Percentiles rank a stretch among this genome's conserved stretches.
Evolutionary conservation across 2,329 filamentous ascomycete species (phyloP).

Genomic region (Mariannaea elegans): DNA sequence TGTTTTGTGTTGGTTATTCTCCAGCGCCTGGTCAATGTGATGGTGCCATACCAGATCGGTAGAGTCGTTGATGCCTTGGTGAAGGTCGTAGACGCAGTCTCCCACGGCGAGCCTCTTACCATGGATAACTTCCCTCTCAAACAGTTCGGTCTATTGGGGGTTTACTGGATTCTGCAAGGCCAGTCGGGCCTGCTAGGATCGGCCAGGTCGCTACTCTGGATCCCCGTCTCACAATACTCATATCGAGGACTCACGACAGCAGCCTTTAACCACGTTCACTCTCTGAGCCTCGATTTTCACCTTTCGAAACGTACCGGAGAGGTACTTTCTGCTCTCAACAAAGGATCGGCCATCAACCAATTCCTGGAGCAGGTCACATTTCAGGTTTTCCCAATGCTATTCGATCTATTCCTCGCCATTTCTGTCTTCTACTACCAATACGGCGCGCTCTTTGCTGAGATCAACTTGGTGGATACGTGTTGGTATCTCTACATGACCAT

Average conservation of each 20-base stretch:
- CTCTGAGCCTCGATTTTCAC: slow-evolving; percentile 94
- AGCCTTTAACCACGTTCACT: slow-evolving; percentile 96
- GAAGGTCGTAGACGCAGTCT: slow-evolving; percentile 57
- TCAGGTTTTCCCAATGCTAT: slow-evolving; percentile 91
- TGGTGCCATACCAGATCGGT: slow-evolving; percentile 85
- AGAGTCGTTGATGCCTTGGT: slow-evolving; percentile 79
- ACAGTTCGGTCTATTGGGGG: slow-evolving; percentile 57
- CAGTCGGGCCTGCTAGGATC: slow-evolving; percentile 88
- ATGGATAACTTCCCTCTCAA: slow-evolving; percentile 46
- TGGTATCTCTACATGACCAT: slow-evolving; percentile 97
- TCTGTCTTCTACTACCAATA: slow-evolving; percentile 72
- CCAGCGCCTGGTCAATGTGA: slow-evolving; percentile 85
- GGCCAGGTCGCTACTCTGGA: slow-evolving; percentile 86
- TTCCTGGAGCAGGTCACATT: slow-evolving; percentile 98
- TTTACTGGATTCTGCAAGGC: slow-evolving; percentile 87
- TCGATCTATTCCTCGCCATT: slow-evolving; percentile 88
- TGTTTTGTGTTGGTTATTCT: slow-evolving; percentile 84
- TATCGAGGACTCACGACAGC: slow-evolving; percentile 94
- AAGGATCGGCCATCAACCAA: slow-evolving; percentile 94
- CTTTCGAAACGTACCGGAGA: slow-evolving; percentile 96
- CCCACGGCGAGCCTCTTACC: slow-evolving; percentile 46
- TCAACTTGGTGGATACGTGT: slow-evolving; percentile 90
- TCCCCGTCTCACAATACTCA: slow-evolving; percentile 95
- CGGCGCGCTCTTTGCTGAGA: slow-evolving; percentile 82
- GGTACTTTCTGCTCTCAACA: slow-evolving; percentile 93